Base-by-base conservation (phyloP, 1,139 yeast genomes). In the Suhomyces yuchorum region DNA sequence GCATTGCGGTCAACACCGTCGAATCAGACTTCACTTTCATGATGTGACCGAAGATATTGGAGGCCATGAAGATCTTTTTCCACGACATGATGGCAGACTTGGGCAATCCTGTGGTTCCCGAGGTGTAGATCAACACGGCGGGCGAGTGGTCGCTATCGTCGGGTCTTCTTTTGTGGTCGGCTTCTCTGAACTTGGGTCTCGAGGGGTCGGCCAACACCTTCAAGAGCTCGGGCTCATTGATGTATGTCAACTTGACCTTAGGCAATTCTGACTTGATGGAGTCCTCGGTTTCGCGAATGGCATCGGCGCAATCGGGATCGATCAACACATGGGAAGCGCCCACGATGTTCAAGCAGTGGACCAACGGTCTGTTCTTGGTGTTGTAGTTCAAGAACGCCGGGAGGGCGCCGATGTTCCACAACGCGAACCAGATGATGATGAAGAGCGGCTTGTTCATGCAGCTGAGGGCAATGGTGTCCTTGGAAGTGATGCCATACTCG, bases 41-140 rank as follows among this genome's bases (percentile, higher is more conserved):
- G 46, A 88, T 85, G 54, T 78, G 77, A 1, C 91, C 90, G 64
- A 89, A 90, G 37, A 87, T 63, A 8, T 78, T 68, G 1, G 90
- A 74, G 0, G 96, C 96, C 73, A 87, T 73, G 53, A 75, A 75
- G 3, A 87, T 79, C 66, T 91, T 92, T 58, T 90, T 77, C 97
- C 97, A 91, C 3, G 96, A 85, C 84, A 92, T 86, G 52, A 89
- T 85, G 4, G 96, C 98, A 4, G 97, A 89, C 67, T 93, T 93
- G 12, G 99, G 98, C 54, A 91, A 70, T 0, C 98, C 98, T 0
- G 98, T 90, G 8, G 98, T 92, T 40, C 99, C 99, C 0, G 96
- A 87, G 1, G 99, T 93, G 65, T 86, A 92, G 49, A 93, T 88
- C 58, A 89, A 76, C 52, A 85, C 78, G 32, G 89, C 84, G 9